Conservation (phyloP, 225 moss, liverwort and hornwort genomes). For the Marchantia polymorpha region DNA sequence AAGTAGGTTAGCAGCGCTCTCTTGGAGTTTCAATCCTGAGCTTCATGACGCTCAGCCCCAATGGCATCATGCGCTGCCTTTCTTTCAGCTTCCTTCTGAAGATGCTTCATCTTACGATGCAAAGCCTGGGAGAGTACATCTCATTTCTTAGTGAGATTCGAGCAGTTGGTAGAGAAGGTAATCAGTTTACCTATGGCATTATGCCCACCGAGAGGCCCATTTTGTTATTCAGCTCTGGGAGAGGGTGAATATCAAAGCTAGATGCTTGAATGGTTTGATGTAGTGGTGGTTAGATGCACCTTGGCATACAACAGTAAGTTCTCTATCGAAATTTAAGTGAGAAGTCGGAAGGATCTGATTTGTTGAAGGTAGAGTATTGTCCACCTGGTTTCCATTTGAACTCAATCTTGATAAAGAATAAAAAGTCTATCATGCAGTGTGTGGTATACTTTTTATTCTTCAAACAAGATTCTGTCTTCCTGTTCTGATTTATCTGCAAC, state of each 20-base stretch:
- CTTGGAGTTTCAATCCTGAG: slow-evolving; percentile 7
- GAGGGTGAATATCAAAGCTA: background rate
- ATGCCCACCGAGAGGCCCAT: background rate
- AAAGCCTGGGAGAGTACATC: slow-evolving; percentile 34
- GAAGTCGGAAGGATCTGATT: background rate
- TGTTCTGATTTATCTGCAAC: background rate
- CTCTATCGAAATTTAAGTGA: background rate
- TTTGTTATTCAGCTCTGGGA: background rate
- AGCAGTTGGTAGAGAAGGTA: background rate
- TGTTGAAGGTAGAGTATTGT: background rate
- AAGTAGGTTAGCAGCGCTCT: slow-evolving; percentile 18
- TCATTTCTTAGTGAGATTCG: slow-evolving; percentile 21
- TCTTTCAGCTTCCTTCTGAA: slow-evolving; percentile 28
- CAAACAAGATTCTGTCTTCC: background rate
- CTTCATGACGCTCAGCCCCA: slow-evolving; percentile 26
- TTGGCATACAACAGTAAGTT: background rate
- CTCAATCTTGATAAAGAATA: background rate
- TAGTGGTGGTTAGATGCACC: background rate
- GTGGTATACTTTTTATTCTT: slow-evolving; percentile 6
- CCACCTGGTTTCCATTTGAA: background rate
- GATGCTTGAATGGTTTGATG: background rate
- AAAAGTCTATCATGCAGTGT: slow-evolving; percentile 2
- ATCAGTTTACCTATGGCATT: background rate
- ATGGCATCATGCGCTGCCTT: slow-evolving; percentile 21
- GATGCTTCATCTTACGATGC: slow-evolving; percentile 40